These are phyloP conservation scores for Mrakia frigida DNA, from an alignment of 768 basidiomycete genomes.

Conservation along the genomic window DNA sequence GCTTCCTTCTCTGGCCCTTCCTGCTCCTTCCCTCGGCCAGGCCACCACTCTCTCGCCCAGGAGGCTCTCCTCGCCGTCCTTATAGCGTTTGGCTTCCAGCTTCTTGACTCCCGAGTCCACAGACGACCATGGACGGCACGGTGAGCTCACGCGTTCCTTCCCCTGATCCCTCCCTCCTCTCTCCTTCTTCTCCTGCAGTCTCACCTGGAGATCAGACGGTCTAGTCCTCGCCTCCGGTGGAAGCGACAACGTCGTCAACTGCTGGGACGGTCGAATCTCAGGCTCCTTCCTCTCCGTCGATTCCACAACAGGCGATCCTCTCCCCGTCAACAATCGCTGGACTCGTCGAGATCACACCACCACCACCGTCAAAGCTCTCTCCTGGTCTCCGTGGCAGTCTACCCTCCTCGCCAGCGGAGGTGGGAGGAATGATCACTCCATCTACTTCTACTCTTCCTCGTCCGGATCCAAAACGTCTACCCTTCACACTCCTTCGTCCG, in stretches of 20 bases:
- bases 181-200: too few species aligned
- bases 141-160: too few species aligned
- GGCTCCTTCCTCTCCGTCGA: constrained; percentile 38
- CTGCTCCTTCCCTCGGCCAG: too few species aligned
- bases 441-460: constrained; percentile 44
- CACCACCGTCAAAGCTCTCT: constrained; percentile 74
- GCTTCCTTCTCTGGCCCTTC: too few species aligned
- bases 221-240: constrained; percentile 77
- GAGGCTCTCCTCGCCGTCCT: too few species aligned
- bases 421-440: constrained; percentile 77
- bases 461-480: constrained; percentile 88
- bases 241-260: constrained; percentile 97
- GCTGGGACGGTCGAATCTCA: constrained; percentile 66
- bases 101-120: too few species aligned
- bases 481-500: constrained; percentile 78
- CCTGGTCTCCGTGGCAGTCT: constrained; percentile 96
- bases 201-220: constrained; percentile 48
- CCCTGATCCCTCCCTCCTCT: too few species aligned
- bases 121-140: too few species aligned
- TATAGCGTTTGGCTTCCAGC: too few species aligned
- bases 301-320: neutral
- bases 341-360: constrained; percentile 84
- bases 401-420: constrained; percentile 87
- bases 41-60: too few species aligned
- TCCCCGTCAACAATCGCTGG: constrained; percentile 59